These are phyloP conservation scores for Pythium brachiatum DNA, from an alignment of 352 stramenopile species.

Conservation along the genomic window DNA sequence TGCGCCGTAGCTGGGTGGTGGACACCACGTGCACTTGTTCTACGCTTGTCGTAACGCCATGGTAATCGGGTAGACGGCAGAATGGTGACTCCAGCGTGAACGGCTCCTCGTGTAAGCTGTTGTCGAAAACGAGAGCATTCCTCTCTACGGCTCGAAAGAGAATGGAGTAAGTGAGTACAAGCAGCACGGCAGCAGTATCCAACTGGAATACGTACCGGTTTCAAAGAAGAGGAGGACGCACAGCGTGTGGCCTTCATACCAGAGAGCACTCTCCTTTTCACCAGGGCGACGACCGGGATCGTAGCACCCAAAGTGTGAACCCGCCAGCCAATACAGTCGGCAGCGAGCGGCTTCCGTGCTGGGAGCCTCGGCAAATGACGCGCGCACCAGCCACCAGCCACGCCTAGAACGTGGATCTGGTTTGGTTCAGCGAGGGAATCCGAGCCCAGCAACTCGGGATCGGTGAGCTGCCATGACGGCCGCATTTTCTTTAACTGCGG, in stretches of 20 bases:
- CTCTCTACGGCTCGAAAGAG: constrained; percentile 13
- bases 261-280: constrained; percentile 12
- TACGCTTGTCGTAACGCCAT: constrained; percentile 13
- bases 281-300: constrained; percentile 17
- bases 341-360: constrained; percentile 11
- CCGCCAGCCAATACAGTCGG: constrained; percentile 16
- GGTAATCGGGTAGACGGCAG: constrained; percentile 8
- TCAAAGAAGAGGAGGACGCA: constrained; percentile 22
- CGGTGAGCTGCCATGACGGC: neutral
- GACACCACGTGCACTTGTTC: neutral
- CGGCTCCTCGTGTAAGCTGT: constrained; percentile 10
- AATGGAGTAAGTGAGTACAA: neutral
- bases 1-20: constrained; percentile 3
- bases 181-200: neutral
- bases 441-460: too few species aligned
- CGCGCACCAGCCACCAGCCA: constrained; percentile 19
- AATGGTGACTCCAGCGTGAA: constrained; percentile 4
- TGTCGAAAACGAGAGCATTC: constrained; percentile 19
- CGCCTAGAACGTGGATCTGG: neutral
- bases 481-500: constrained; percentile 4
- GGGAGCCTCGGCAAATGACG: constrained; percentile 19
- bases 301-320: constrained; percentile 23
- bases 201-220: constrained; percentile 11
- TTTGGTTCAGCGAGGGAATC: too few species aligned
- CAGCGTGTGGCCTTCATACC: constrained; percentile 20